A percentile compares a stretch with the other conserved stretches of the same genome.
Evolutionary conservation across 768 basidiomycete genomes (phyloP).

Genomic region (Asterophora parasitica): DNA sequence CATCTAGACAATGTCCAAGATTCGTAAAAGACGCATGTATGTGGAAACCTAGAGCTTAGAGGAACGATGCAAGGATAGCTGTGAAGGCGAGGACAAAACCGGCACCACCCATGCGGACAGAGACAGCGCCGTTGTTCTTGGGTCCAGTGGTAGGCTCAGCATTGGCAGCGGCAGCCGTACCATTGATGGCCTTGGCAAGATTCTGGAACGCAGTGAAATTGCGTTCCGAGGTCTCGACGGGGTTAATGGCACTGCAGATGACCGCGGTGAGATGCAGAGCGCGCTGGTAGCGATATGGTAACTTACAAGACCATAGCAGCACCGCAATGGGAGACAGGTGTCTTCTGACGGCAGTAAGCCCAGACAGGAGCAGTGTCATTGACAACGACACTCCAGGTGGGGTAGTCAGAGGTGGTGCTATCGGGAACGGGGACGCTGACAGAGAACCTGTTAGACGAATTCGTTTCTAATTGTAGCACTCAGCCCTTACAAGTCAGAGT

Average conservation of each 20-base stretch:
- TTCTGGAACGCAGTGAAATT: slow-evolving; percentile 55
- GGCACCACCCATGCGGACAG: slow-evolving; percentile 29
- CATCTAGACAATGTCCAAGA: slow-evolving; percentile 23
- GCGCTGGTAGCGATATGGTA: not conserved
- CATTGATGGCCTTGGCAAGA: slow-evolving; percentile 51
- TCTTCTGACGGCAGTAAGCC: slow-evolving; percentile 43
- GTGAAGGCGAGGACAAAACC: slow-evolving; percentile 24
- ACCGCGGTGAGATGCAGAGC: not conserved
- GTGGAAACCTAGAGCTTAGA: slow-evolving; percentile 24
- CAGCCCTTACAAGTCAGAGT: slow-evolving; percentile 51
- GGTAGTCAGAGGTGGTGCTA: slow-evolving; percentile 38
- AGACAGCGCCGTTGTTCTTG: slow-evolving; percentile 25
- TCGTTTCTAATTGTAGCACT: not conserved
- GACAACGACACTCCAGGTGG: slow-evolving; percentile 52
- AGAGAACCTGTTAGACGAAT: not conserved
- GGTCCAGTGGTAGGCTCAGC: slow-evolving; percentile 20
- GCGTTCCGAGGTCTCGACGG: slow-evolving; percentile 41
- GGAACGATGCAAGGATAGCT: slow-evolving; percentile 28
- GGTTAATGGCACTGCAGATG: slow-evolving; percentile 48
- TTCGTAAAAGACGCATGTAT: slow-evolving; percentile 17
- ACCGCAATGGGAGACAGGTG: slow-evolving; percentile 40
- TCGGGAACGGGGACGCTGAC: slow-evolving; percentile 37
- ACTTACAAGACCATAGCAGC: slow-evolving; percentile 53
- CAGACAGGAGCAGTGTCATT: slow-evolving; percentile 55
- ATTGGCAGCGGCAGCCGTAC: slow-evolving; percentile 36